These are phyloP conservation scores for Xanthoconium stramineum DNA, from an alignment of 768 basidiomycete species.

Conservation along the genomic window DNA sequence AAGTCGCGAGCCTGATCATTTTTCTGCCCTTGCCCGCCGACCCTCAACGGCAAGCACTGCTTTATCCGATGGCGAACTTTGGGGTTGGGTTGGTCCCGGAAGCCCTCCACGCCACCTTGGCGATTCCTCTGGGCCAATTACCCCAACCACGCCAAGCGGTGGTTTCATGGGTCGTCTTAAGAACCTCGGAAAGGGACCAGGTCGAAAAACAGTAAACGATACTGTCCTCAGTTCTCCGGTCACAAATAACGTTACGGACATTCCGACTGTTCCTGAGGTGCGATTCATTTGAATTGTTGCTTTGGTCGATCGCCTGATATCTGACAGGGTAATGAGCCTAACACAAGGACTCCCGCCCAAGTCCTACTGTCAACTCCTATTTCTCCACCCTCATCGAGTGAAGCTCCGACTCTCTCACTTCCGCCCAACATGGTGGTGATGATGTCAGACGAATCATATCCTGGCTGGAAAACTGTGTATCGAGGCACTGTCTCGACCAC, in stretches of 20 bases:
- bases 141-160: slow-evolving; percentile 47
- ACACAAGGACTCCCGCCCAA: slow-evolving; percentile 51
- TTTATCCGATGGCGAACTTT: slow-evolving; percentile 50
- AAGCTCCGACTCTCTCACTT: slow-evolving; percentile 65
- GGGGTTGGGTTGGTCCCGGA: slow-evolving; percentile 37
- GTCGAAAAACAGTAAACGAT: slow-evolving; percentile 28
- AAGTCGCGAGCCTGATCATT: slow-evolving; percentile 49
- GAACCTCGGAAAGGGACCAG: slow-evolving; percentile 62
- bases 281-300: not conserved
- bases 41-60: slow-evolving; percentile 41
- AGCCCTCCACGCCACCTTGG: slow-evolving; percentile 33
- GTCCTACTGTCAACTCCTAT: slow-evolving; percentile 52
- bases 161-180: slow-evolving; percentile 81
- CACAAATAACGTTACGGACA: slow-evolving; percentile 14
- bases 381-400: slow-evolving; percentile 63
- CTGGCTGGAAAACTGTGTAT: slow-evolving; percentile 76
- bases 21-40: slow-evolving; percentile 44
- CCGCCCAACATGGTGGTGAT: slow-evolving; percentile 61
- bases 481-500: slow-evolving; percentile 63
- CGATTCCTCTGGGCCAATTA: slow-evolving; percentile 36
- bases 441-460: slow-evolving; percentile 78
- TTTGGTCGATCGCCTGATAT: not conserved
- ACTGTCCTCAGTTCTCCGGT: slow-evolving; percentile 25
- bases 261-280: slow-evolving; percentile 24
- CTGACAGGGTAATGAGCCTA: slow-evolving; percentile 24